These are phyloP conservation scores for Nothopassalora personata DNA, from an alignment of 2,329 filamentous ascomycete genomes.

Conservation along the genomic window DNA sequence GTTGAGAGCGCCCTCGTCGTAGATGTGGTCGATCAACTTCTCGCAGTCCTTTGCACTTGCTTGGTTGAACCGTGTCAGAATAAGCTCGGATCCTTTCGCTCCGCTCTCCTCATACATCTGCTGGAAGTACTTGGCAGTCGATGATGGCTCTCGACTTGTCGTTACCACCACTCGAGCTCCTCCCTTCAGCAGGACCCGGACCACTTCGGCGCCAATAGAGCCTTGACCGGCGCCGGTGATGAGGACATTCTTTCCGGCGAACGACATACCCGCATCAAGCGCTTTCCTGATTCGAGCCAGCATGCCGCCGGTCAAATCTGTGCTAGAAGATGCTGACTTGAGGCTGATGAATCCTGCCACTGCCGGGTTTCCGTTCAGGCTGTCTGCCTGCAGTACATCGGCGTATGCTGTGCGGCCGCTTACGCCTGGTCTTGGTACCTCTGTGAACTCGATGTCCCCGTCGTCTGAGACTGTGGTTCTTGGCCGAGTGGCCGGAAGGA, in stretches of 20 bases:
- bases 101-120: constrained; percentile 95
- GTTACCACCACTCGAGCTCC: constrained; percentile 96
- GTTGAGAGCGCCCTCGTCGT: constrained; percentile 91
- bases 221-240: constrained; percentile 98
- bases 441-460: not conserved
- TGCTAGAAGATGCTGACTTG: not conserved
- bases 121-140: constrained; percentile 99
- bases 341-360: not conserved
- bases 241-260: constrained; percentile 76
- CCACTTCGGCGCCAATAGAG: constrained; percentile 93
- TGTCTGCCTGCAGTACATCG: not conserved
- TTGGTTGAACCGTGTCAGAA: constrained; percentile 98
- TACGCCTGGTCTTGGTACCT: not conserved
- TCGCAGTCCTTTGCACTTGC: constrained; percentile 97
- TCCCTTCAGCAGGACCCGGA: constrained; percentile 92
- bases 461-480: not conserved
- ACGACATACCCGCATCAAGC: not conserved
- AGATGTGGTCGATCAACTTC: constrained; percentile 90
- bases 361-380: not conserved
- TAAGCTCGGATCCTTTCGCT: constrained; percentile 87
- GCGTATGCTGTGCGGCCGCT: not conserved
- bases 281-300: not conserved
- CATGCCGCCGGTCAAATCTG: not conserved
- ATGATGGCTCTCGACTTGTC: constrained; percentile 92
- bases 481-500: not conserved